Conservation (phyloP, 495 filamentous ascomycete species). For the Endocarpon pusillum region DNA sequence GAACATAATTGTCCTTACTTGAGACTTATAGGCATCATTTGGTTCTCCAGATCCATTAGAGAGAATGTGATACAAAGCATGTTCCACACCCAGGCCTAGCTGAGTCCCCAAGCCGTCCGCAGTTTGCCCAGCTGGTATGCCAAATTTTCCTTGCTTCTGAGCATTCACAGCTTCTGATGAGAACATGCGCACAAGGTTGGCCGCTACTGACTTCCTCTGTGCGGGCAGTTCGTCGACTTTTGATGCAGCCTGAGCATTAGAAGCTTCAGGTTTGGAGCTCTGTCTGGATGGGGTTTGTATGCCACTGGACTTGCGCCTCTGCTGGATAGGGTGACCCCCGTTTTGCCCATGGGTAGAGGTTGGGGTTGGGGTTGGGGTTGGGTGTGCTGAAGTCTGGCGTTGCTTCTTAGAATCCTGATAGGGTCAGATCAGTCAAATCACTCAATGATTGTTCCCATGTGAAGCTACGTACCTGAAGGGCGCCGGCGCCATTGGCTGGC, state of each 20-base stretch:
- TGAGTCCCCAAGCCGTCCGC: constrained; percentile 33
- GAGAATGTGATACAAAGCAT: constrained; percentile 42
- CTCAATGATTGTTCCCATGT: too few species aligned
- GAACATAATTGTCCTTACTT: constrained; percentile 48
- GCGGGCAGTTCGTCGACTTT: constrained; percentile 27
- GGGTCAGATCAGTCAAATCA: too few species aligned
- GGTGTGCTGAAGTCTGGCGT: neutral
- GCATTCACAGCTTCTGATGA: constrained; percentile 32
- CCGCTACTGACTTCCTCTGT: constrained; percentile 32
- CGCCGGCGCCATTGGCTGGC: neutral
- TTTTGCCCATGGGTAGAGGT: too few species aligned
- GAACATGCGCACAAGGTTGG: constrained; percentile 35
- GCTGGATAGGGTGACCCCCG: too few species aligned
- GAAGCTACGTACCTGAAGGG: neutral
- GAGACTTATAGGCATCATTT: constrained; percentile 33
- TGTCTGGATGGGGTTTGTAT: constrained; percentile 12
- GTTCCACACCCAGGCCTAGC: constrained; percentile 57
- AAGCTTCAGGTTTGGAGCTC: constrained; percentile 13
- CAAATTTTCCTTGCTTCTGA: constrained; percentile 31
- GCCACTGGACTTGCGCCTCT: constrained; percentile 25
- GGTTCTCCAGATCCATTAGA: constrained; percentile 32
- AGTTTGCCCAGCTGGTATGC: constrained; percentile 34
- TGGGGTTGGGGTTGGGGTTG: neutral
- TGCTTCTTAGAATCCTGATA: constrained; percentile 1
- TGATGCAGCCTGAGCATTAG: constrained; percentile 14